phyloP scores from a whole-genome alignment of 164 flowering plant species.

The Amborella trichopoda region DNA sequence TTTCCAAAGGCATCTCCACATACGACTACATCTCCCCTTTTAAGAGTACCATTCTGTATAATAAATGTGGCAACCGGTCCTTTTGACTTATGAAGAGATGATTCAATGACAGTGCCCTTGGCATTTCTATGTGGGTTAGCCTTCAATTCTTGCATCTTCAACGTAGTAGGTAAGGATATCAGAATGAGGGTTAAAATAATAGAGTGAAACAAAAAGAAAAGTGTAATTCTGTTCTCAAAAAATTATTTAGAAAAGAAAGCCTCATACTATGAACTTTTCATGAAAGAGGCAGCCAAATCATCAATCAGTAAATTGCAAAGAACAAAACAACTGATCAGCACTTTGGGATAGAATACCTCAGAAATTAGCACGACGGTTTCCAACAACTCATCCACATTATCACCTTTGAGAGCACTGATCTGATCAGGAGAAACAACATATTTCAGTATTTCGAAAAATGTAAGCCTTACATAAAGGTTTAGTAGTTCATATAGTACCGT shows the following conservation, averaged over 20 bases:
- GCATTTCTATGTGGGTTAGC: conserved; percentile 92
- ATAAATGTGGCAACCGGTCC: conserved; percentile 88
- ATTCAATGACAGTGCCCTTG: conserved; percentile 94
- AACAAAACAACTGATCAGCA: background rate
- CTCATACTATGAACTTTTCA: no score
- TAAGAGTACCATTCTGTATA: conserved; percentile 91
- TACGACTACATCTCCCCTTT: conserved; percentile 64
- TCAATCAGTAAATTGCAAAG: background rate
- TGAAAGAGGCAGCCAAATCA: background rate
- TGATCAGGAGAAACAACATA: conserved; percentile 15
- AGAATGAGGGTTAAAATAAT: background rate
- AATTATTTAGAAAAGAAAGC: no score
- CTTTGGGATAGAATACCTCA: conserved; percentile 53
- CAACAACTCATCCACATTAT: conserved; percentile 69
- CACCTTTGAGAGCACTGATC: conserved; percentile 94
- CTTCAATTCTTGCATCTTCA: conserved; percentile 81
- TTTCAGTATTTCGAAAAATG: no score
- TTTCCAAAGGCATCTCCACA: conserved; percentile 95
- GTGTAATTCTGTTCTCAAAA: no score
- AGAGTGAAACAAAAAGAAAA: background rate
- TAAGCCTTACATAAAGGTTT: no score
- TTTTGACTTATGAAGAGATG: conserved; percentile 80
- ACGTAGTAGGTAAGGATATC: background rate
- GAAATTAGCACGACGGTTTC: conserved; percentile 93
- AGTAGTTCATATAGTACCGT: no score